phyloP scores from a whole-genome alignment of 2,329 filamentous ascomycete genomes.

The Penicillium sp. region DNA sequence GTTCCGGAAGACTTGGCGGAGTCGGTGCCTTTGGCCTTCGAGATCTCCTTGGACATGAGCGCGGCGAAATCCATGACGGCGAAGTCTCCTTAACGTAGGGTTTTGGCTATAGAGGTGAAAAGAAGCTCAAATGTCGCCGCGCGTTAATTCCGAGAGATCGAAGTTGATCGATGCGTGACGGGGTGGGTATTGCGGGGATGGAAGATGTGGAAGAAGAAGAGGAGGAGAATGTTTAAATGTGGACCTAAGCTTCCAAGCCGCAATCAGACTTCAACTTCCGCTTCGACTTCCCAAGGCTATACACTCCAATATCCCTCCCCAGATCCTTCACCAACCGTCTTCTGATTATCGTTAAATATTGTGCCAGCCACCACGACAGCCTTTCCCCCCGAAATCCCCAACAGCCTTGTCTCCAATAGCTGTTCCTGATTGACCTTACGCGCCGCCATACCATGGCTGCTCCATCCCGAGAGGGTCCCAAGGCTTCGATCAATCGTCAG shows the following conservation, averaged over 20 bases:
- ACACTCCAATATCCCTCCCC: too few relatives aligned
- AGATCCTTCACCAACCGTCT: background rate
- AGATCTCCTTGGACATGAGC: slow-evolving; percentile 89
- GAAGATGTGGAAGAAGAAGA: background rate
- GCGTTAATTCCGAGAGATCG: background rate
- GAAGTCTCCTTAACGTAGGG: background rate
- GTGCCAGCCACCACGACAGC: background rate
- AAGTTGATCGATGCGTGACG: background rate
- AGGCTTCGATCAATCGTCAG: slow-evolving; percentile 63
- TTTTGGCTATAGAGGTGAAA: background rate
- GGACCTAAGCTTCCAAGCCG: background rate
- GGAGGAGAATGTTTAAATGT: background rate
- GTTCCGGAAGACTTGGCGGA: slow-evolving; percentile 26
- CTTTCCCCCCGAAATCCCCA: background rate
- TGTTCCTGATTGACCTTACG: background rate
- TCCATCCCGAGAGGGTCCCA: slow-evolving; percentile 28
- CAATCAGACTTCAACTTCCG: background rate
- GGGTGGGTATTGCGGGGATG: background rate
- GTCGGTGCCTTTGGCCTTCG: slow-evolving; percentile 67
- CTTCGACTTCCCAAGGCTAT: background rate
- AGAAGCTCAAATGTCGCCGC: background rate
- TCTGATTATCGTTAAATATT: background rate
- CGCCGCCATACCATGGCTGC: slow-evolving; percentile 16
- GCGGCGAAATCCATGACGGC: slow-evolving; percentile 87
- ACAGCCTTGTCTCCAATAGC: background rate